phyloP scores from a whole-genome alignment of 2,329 filamentous ascomycete genomes.

The Aspergillus alliaceus region DNA sequence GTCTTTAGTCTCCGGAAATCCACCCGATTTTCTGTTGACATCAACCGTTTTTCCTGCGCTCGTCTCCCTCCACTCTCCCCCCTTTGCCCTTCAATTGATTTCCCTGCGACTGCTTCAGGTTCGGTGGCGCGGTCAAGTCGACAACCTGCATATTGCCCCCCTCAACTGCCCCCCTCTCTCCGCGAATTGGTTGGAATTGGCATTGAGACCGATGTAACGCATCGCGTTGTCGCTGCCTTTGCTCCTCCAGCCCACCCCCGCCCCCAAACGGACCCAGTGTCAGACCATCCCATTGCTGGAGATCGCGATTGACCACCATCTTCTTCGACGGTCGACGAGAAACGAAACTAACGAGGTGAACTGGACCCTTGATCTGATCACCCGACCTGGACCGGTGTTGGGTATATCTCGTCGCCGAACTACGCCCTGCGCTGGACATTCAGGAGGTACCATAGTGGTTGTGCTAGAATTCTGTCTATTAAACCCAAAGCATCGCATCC shows the following conservation, averaged over 20 bases:
- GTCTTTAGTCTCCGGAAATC: conserved; percentile 7
- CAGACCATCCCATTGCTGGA: conserved; percentile 10
- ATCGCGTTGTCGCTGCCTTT: conserved; percentile 23
- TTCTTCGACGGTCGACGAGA: background rate
- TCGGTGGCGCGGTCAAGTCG: background rate
- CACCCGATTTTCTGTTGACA: conserved; percentile 7
- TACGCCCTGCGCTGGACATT: background rate
- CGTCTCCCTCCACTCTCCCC: background rate
- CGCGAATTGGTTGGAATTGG: conserved; percentile 14
- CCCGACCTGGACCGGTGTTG: background rate
- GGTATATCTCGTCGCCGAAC: background rate
- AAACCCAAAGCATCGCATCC: background rate
- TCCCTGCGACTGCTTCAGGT: background rate
- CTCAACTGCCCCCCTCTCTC: background rate
- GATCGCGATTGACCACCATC: background rate
- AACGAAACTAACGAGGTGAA: background rate
- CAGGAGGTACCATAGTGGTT: background rate
- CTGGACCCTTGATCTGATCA: background rate
- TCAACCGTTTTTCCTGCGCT: conserved; percentile 4
- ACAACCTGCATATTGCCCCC: background rate
- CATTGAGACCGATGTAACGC: conserved; percentile 25
- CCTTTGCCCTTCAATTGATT: background rate
- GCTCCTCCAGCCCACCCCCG: conserved; percentile 18
- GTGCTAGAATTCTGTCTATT: background rate
- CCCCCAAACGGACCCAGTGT: conserved; percentile 11